Conservation (phyloP, 2,329 filamentous ascomycete genomes). For the Fusarium scirpi region DNA sequence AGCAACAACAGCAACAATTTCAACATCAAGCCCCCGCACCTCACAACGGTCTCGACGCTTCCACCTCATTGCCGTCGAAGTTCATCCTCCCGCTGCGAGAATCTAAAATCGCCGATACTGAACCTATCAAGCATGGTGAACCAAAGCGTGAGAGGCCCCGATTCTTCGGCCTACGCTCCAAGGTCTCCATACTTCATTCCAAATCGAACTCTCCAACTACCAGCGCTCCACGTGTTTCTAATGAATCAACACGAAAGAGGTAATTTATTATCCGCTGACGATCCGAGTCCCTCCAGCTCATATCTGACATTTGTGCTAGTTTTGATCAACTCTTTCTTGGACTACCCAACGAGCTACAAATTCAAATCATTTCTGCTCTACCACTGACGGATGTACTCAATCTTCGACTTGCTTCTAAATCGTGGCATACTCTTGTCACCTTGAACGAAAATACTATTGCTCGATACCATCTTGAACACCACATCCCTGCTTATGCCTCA, state of each 20-base stretch:
- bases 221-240: conserved; percentile 38
- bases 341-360: conserved; percentile 71
- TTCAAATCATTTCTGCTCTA: conserved; percentile 70
- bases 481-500: conserved; percentile 70
- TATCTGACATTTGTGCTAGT: conserved; percentile 44
- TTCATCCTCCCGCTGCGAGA: conserved; percentile 65
- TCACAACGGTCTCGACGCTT: conserved; percentile 38
- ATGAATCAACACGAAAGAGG: conserved; percentile 52
- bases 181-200: conserved; percentile 53
- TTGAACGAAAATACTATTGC: conserved; percentile 71
- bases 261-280: conserved; percentile 26
- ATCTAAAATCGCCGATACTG: conserved; percentile 51
- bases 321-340: conserved; percentile 69
- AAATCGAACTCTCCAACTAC: conserved; percentile 46
- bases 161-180: conserved; percentile 57
- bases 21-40: conserved; percentile 51
- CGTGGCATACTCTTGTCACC: conserved; percentile 70
- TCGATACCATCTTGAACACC: conserved; percentile 69
- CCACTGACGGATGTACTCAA: conserved; percentile 71
- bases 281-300: conserved; percentile 7
- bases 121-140: conserved; percentile 48
- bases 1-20: conserved; percentile 54
- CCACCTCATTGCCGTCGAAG: conserved; percentile 51
- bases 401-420: conserved; percentile 68
- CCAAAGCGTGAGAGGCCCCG: conserved; percentile 58